These are phyloP conservation scores for Pythium aquatile DNA, from an alignment of 352 stramenopile species.

Conservation along the genomic window DNA sequence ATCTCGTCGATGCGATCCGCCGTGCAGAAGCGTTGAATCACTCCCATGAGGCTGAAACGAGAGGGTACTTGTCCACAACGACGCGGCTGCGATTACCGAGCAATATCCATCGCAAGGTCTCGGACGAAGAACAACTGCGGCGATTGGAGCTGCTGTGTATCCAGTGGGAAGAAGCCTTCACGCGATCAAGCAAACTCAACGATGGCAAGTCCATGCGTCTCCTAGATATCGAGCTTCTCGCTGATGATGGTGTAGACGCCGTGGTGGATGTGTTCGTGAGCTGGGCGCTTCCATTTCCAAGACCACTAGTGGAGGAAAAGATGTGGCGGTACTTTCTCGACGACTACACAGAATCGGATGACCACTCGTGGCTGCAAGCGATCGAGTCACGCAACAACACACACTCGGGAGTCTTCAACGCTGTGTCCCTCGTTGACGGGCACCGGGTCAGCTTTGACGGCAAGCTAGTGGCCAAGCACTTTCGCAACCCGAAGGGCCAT, in stretches of 20 bases:
- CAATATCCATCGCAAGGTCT: slow-evolving; percentile 13
- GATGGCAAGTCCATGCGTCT: slow-evolving; percentile 3
- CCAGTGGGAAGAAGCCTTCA: slow-evolving; percentile 12
- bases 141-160: slow-evolving; percentile 8
- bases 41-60: slow-evolving; percentile 4
- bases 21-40: slow-evolving; percentile 5
- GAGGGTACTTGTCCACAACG: background rate
- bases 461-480: slow-evolving; percentile 15
- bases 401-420: slow-evolving; percentile 10
- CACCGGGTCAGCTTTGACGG: slow-evolving; percentile 10
- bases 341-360: slow-evolving; percentile 3
- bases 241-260: background rate
- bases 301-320: slow-evolving; percentile 8
- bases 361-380: background rate
- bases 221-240: slow-evolving; percentile 3
- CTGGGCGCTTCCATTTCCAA: slow-evolving; percentile 11
- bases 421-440: slow-evolving; percentile 5
- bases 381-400: slow-evolving; percentile 7
- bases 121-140: slow-evolving; percentile 20
- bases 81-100: slow-evolving; percentile 9
- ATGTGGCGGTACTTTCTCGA: slow-evolving; percentile 17
- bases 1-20: slow-evolving; percentile 10
- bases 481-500: background rate
- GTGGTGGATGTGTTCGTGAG: slow-evolving; percentile 7
- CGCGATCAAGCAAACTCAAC: background rate